Evolutionary conservation across 495 filamentous ascomycete species (phyloP), one percentile per base, ranked within the genome.

Genomic region (Aspergillus leporis): DNA sequence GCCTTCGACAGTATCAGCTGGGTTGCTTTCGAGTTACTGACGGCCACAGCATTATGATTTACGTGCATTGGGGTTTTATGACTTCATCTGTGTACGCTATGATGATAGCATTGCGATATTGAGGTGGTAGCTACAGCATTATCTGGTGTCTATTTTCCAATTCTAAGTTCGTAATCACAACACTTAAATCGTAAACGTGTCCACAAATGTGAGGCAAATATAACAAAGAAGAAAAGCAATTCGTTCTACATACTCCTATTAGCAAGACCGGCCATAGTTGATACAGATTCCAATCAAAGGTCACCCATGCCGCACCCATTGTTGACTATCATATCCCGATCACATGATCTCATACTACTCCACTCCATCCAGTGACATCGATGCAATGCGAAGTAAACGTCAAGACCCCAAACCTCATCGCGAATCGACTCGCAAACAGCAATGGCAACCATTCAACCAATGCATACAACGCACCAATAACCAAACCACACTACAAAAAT

Each of bases 401-500:
- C 25, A 28, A 25, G 19, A n/a, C 16, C 23, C 4, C n/a, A 36
- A 40, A 47, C 32, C 45, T 14, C 53, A 53, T 32, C 12, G 22
- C 41, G 4, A 28, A 22, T 19, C 36, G 23, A 40, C 22, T 6
- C 4, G 16, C n/a, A 48, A 53, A 47, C 13, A 47, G 25, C 36
- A 59, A 47, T 36, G 12, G 19, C 59, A 49, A 63, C 18, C 41
- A 23, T 19, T 28, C n/a, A 41, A 45, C 61, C 18, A 32, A 23
- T 19, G 30, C n/a, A 41, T 5, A 41, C 14, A 41, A 28, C 16
- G 43, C 22, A 50, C 54, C 32, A n/a, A 18, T 32, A 50, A 46
- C 34, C 10, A 32, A 30, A 62, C 31, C 55, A n/a, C n/a, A n/a
- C 22, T 49, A 21, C 18, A 31, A 72, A 6, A 48, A 76, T 78